Evolutionary conservation across 2,329 filamentous ascomycete species (phyloP), one percentile per base, ranked within the genome.

Genomic region (Decorospora gaudefroyi): DNA sequence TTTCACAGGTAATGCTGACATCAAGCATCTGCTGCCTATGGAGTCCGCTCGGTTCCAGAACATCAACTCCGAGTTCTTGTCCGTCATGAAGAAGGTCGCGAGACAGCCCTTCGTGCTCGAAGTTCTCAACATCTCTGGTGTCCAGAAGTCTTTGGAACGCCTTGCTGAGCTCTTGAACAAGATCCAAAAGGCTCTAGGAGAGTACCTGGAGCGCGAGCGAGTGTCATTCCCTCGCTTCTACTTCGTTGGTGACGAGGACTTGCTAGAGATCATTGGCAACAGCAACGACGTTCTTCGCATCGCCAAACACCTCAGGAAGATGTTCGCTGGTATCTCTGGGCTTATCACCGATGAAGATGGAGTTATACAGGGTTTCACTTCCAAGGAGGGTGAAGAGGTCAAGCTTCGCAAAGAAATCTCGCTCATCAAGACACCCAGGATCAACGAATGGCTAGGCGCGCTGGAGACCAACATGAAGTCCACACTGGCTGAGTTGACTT

Each of bases 21-120:
- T 99, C 77, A 99, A 97, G 74, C 92, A 97, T 69, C 78, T 99
- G 37, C 81, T 99, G 15, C 95, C 95, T 4, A 91, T 96, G 52
- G 93, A 99, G 69, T 96, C 93, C 1, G 91, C 90, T 8, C 85
- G 93, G 45, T 99, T 99, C 75, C 90, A 96, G 66, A 99, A 97
- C 73, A 99, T 99, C 78, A 99, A 99, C 74, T 95, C 90, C 51
- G 92, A 99, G 69, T 99, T 99, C 75, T 87, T 95, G 65, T 85
- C 90, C n/a, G 90, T 99, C 27, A 96, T 99, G 89, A 97, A 97
- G 76, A 99, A 97, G 71, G 93, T 97, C 30, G 92, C 95, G 74
- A 95, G 96, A 69, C 91, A 92, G 38, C 92, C 93, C 0, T 93
- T 91, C 61, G 90, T 99, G 5, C 81, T 99, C 31, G 95, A 99